Evolutionary conservation across 495 filamentous ascomycete species (phyloP), one percentile per base, ranked within the genome.

Genomic region (Aspergillus ellipticus): DNA sequence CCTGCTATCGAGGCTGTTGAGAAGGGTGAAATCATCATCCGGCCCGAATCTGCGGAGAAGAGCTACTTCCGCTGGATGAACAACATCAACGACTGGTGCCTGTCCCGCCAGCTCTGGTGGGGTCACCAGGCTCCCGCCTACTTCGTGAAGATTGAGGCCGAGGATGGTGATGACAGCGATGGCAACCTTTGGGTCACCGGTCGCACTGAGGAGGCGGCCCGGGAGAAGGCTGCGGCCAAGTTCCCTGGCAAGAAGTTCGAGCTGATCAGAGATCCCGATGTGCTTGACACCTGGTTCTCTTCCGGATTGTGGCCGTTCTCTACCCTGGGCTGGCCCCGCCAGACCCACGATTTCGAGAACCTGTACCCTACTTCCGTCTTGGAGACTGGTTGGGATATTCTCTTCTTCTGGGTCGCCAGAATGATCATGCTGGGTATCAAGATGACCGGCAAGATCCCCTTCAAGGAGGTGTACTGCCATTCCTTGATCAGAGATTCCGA

Each of bases 101-200:
- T 93, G 33, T 89, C 86, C 7, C 74, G 89, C 58, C 89, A 93
- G 69, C 80, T 93, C 20, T 93, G 89, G 89, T 92, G 89, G 88
- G 89, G 89, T 47, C 89, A 93, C 68, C 86, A 87, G 65, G 81
- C 82, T 31, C 89, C 89, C 6, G 87, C 85, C 8, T 93, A 89
- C 67, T 83, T 85, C 53, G 82, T 88, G 51, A 78, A 83, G 54
- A 68, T 91, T 33, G 86, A 91, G 51, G 88, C 82, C 22, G 81
- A 88, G 64, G 67, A 74, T 11, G 73, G 64, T 26, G 69, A 76
- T 50, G 73, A 78, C 19, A 73, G 69, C 26, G 77, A 89, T 53
- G 74, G 79, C 35, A 79, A 85, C 50, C 62, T 72, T 35, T 93
- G 89, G 89, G 77, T 93, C 41, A 79, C 82, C 49, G 89, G 84